Evolutionary conservation across 352 stramenopile genomes (phyloP), one percentile per base, ranked within the genome.

Genomic region (Phytophthora sojae): DNA sequence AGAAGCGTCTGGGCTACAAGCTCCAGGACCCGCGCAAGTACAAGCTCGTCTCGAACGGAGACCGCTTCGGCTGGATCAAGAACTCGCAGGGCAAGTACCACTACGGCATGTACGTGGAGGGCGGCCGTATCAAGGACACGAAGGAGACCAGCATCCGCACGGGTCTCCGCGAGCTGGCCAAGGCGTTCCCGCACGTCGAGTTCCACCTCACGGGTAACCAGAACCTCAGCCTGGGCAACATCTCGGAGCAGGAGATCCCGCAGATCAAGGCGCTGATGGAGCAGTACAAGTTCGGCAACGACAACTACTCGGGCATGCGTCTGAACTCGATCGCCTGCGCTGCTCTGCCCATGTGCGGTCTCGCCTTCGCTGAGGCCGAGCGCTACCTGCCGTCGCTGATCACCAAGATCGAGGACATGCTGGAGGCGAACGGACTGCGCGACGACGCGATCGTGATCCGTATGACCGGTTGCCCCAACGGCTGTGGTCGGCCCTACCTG

Each of bases 391-490:
- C 97, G 12, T 83, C 73, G 53, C 96, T 99, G 49, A 92, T 99
- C 51, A 88, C 90, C 66, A 97, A 97, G 67, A 92, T 99, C 53
- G 91, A 98, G 39, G 80, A 88, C 21, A 67, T 99, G 37, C 80
- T 99, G 58, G 86, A 95, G 67, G 91, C 88, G 57, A 82, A 93
- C 70, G 95, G 95, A 19, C 75, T 99, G 14, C 85, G 85, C 12
- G 94, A 99, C 64, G 95, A 99, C 72, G 93, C 98, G 73, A 98
- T 99, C 65, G 85, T 99, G 50, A 98, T 99, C 55, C 93, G 97
- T 45, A 99, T 99, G 97, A 99, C 97, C n/a, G 97, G 97, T 47
- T 99, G 97, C 78, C 94, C 97, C 29, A 99, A 99, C 81, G 97
- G 97, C 52, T 99, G 97, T 73, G 97, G 95, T 3, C 83, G 97